These are phyloP conservation scores for Phytophthora sojae DNA, from an alignment of 352 stramenopile species.

Conservation along the genomic window DNA sequence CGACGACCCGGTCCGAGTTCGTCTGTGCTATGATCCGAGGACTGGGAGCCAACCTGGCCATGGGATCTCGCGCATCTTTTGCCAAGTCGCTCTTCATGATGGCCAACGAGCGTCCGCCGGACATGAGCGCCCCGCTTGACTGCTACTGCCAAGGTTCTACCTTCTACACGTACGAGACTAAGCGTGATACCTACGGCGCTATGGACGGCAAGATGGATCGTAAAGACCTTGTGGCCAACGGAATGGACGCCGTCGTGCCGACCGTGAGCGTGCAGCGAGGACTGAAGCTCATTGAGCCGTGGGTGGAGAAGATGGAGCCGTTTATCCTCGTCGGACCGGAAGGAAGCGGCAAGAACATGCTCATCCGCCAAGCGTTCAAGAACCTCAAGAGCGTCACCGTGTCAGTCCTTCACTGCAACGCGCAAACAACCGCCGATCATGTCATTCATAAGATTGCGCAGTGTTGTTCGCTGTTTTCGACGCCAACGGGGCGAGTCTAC, in stretches of 20 bases:
- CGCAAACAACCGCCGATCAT: slow-evolving; percentile 93
- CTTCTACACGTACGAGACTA: slow-evolving; percentile 82
- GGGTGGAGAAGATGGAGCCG: slow-evolving; percentile 93
- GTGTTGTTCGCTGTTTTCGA: slow-evolving; percentile 94
- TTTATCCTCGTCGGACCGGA: slow-evolving; percentile 96
- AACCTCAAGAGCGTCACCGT: slow-evolving; percentile 79
- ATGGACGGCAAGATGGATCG: slow-evolving; percentile 75
- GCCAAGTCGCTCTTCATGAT: slow-evolving; percentile 94
- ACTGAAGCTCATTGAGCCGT: slow-evolving; percentile 89
- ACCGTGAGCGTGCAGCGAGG: slow-evolving; percentile 89
- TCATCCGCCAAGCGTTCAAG: slow-evolving; percentile 92
- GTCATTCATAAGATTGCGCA: slow-evolving; percentile 96
- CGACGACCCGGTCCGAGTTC: slow-evolving; percentile 87
- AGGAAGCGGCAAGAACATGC: slow-evolving; percentile 95
- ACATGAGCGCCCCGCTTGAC: slow-evolving; percentile 88
- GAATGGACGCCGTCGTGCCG: slow-evolving; percentile 58
- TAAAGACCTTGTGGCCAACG: slow-evolving; percentile 50
- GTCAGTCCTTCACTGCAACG: slow-evolving; percentile 94
- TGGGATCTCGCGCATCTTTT: slow-evolving; percentile 79
- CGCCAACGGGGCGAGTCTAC: slow-evolving; percentile 91
- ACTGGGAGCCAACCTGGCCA: slow-evolving; percentile 92
- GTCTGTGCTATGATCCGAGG: slow-evolving; percentile 92
- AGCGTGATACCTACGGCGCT: slow-evolving; percentile 77
- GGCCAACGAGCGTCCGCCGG: slow-evolving; percentile 89
- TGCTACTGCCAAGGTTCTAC: slow-evolving; percentile 84